Evolutionary conservation across 768 basidiomycete genomes (phyloP).

Genomic region (Mycena capillaripes): DNA sequence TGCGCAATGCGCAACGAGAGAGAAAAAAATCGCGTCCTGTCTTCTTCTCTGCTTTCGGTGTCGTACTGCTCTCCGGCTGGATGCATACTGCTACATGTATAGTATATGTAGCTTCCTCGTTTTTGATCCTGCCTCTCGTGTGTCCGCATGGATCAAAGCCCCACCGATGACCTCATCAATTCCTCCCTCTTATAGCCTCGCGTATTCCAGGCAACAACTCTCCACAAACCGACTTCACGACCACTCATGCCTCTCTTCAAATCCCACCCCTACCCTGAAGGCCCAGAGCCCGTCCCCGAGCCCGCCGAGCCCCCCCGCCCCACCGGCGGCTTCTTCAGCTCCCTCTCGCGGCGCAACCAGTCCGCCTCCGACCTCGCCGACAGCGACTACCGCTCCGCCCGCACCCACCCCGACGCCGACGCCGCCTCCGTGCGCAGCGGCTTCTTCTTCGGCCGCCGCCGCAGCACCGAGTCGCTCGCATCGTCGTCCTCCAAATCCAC

Average conservation of each 20-base stretch:
- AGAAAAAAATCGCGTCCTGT: too few species aligned
- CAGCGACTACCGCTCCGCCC: slow-evolving; percentile 28
- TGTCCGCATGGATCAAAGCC: neutral
- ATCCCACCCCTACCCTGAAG: slow-evolving; percentile 16
- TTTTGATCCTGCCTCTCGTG: too few species aligned
- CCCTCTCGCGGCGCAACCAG: neutral
- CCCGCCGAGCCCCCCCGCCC: neutral
- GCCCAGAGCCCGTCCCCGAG: neutral
- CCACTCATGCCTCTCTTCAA: slow-evolving; percentile 44
- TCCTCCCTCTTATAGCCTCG: slow-evolving; percentile 6
- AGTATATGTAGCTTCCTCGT: too few species aligned
- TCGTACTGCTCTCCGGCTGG: too few species aligned
- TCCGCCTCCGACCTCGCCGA: neutral
- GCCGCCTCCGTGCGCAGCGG: slow-evolving; percentile 11
- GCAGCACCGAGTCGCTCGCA: neutral
- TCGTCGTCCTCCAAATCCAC: neutral
- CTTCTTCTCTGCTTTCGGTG: too few species aligned
- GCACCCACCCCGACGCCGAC: neutral
- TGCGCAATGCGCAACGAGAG: too few species aligned
- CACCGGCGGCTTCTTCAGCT: slow-evolving; percentile 5
- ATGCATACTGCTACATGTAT: too few species aligned
- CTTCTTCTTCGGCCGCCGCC: slow-evolving; percentile 34
- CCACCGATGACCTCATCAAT: slow-evolving; percentile 29
- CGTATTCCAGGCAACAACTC: slow-evolving; percentile 10
- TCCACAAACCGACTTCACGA: slow-evolving; percentile 38